phyloP scores from a whole-genome alignment of 345 rosid species.

The Camelina sativa region DNA sequence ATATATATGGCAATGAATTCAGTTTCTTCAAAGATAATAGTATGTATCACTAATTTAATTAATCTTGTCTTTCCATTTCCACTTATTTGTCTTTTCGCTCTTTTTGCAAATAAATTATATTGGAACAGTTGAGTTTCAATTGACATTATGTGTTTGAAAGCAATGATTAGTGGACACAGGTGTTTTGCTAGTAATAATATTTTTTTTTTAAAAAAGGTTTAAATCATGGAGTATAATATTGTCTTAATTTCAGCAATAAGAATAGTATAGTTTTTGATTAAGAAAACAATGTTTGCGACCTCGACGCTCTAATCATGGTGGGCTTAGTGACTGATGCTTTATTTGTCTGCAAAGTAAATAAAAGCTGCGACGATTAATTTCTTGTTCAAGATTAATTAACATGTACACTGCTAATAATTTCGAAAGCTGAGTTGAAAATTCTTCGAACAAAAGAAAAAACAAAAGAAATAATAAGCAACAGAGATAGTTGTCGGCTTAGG shows the following conservation, averaged over 20 bases:
- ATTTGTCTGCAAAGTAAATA: slow-evolving; percentile 47
- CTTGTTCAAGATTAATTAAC: not conserved
- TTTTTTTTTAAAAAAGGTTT: not conserved
- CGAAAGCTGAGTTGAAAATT: slow-evolving; percentile 26
- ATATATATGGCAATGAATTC: not conserved
- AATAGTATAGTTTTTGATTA: slow-evolving; percentile 30
- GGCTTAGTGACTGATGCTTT: slow-evolving; percentile 46
- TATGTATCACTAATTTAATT: not conserved
- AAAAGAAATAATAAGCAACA: slow-evolving; percentile 37
- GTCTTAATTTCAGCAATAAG: slow-evolving; percentile 40
- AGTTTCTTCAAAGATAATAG: not conserved
- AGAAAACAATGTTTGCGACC: slow-evolving; percentile 33
- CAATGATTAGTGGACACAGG: slow-evolving; percentile 46
- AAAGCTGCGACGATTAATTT: slow-evolving; percentile 45
- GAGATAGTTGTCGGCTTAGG: slow-evolving; percentile 36
- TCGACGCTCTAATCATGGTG: slow-evolving; percentile 45
- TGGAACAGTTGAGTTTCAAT: slow-evolving; percentile 38
- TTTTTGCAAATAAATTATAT: slow-evolving; percentile 24
- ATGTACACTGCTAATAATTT: slow-evolving; percentile 38
- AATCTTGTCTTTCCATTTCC: not conserved
- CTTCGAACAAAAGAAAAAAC: slow-evolving; percentile 19
- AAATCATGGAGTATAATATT: slow-evolving; percentile 16
- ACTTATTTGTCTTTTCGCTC: slow-evolving; percentile 9
- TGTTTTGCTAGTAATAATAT: slow-evolving; percentile 16
- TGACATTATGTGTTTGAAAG: slow-evolving; percentile 36